These are phyloP conservation scores for Trametes meyenii DNA, from an alignment of 768 basidiomycete genomes.

Conservation along the genomic window DNA sequence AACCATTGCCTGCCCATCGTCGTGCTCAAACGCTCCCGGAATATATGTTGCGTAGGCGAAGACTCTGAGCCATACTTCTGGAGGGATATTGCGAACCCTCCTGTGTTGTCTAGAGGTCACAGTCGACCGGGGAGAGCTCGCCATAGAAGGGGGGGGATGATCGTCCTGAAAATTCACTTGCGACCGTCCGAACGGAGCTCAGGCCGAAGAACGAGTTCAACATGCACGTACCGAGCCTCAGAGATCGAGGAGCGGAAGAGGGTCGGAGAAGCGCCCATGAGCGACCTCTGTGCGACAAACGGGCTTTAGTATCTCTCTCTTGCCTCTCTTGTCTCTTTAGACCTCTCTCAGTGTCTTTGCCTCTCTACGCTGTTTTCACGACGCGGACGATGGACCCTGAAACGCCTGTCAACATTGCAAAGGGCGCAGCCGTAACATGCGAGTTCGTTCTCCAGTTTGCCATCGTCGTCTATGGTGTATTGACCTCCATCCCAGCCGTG, in stretches of 20 bases:
- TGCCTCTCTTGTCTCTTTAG: too few species aligned
- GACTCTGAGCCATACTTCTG: slow-evolving; percentile 23
- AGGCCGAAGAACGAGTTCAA: too few species aligned
- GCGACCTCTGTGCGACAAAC: too few species aligned
- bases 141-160: too few species aligned
- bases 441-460: slow-evolving; percentile 63
- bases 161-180: too few species aligned
- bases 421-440: slow-evolving; percentile 72
- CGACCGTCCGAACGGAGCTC: too few species aligned
- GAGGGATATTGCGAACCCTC: not conserved
- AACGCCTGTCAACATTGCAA: slow-evolving; percentile 47
- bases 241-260: too few species aligned
- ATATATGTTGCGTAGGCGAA: slow-evolving; percentile 21
- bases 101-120: not conserved
- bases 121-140: not conserved
- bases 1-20: slow-evolving; percentile 4
- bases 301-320: too few species aligned
- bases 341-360: too few species aligned
- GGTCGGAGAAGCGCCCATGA: too few species aligned
- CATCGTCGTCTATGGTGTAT: slow-evolving; percentile 19
- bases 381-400: slow-evolving; percentile 32
- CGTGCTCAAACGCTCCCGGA: slow-evolving; percentile 17
- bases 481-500: slow-evolving; percentile 50
- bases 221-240: too few species aligned
- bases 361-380: not conserved